Evolutionary conservation across 1,284 basidiomycete genomes (phyloP), one percentile per base, ranked within the genome.

Genomic region (Malassezia pachydermatis): DNA sequence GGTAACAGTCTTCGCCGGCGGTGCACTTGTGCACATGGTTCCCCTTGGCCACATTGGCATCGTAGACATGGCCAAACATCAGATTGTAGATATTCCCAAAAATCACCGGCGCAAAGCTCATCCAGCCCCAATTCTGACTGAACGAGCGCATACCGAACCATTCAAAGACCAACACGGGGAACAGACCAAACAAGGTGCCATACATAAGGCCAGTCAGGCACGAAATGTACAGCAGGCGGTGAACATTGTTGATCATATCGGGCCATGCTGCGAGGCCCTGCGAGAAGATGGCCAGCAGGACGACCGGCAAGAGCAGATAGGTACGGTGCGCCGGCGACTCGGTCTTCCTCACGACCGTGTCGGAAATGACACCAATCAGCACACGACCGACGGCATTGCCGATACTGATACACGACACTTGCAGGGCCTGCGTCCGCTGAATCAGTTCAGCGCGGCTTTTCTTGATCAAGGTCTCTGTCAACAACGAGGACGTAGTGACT

Each of bases 101-200:
- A 2, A 88, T 41, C 49, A 88, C 78, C 1, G 88, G 86, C 0
- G 83, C 79, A 16, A 88, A 73, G 6, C 80, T 80, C 23, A 84
- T 77, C 65, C 80, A 84, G 14, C 88, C 88, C 82, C 82, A 89
- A 70, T 90, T 92, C 73, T 88, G 82, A 3, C 81, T 81, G 62
- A 86, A 81, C 61, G 83, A 82, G 80, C 82, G 74, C 67, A 88
- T 75, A 5, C 88, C 87, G 60, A 89, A 90, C 84, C 84, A 88
- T 60, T 89, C 88, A 22, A 89, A 79, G 25, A 80, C 76, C 22
- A 89, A 76, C 27, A 83, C 82, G 0, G 87, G 86, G 61, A 79
- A 77, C 13, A 84, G 74, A 4, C 85, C 85, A 62, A 87, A 89
- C 45, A 85, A 74, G 23, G 79, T 78, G 2, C 87, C 87, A 58